Base-by-base conservation (phyloP, 2,329 filamentous ascomycete genomes). In the Eurotiales sp. region DNA sequence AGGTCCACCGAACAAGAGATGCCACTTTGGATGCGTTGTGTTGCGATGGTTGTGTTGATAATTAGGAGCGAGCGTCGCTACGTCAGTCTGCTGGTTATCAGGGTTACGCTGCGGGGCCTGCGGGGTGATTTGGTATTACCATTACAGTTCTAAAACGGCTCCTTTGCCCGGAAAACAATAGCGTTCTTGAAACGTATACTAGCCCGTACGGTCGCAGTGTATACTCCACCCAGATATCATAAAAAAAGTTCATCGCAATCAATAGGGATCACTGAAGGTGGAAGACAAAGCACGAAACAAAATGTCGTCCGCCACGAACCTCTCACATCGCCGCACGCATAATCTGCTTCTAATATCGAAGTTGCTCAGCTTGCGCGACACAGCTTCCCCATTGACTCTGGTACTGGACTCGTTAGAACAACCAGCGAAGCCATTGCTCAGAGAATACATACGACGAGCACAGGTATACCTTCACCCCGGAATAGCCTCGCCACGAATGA, bases 401-500 rank as follows among this genome's bases (percentile, higher is more conserved):
- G 72, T 96, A 3, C 77, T 96, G 51, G 92, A 97, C 69, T 88
- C 80, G 29, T 76, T 96, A 25, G 90, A 95, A 71, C 90, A 96
- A 71, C 83, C 85, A 22, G 88, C 84, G 6, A 78, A 76, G 25
- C 84, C 85, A 0, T 72, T 96, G 3, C 57, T 92, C 2, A 72
- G 75, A 15, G 90, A 96, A 68, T 88, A 92, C 68, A 81, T 88
- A 49, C 75, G 78, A 42, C 80, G 91, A 60, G 89, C 87, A 50
- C 88, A 86, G 75, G 88, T 87, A 59, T 53, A 71, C 12, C n/a
- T n/a, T n/a, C 5, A 27, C 25, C 25, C 25, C n/a, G 10, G 10
- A 8, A 17, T 43, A 23, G 8, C 34, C n/a, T n/a, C n/a, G n/a
- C n/a, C n/a, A n/a, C n/a, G n/a, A n/a, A n/a, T n/a, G n/a, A 21